Percentiles rank a stretch among this genome's conserved stretches.
phyloP scores from a whole-genome alignment of 768 basidiomycete species.

The Pisolithus marmoratus region DNA sequence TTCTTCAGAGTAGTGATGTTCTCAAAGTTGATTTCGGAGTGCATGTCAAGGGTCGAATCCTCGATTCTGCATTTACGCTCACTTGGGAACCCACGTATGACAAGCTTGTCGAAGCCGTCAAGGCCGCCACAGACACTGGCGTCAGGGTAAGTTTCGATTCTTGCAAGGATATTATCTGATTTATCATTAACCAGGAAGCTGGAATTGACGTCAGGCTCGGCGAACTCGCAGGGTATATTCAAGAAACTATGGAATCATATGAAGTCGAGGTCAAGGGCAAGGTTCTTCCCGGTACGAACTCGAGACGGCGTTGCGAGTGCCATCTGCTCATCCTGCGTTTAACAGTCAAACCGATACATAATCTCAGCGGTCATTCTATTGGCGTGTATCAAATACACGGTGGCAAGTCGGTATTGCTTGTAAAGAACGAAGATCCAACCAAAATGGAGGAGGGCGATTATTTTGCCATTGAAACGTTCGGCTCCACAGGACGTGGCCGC shows the following conservation, averaged over 20 bases:
- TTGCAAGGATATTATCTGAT: constrained; percentile 1
- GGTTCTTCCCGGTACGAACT: constrained; percentile 60
- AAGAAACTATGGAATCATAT: constrained; percentile 99
- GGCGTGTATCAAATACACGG: constrained; percentile 89
- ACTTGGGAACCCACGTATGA: constrained; percentile 87
- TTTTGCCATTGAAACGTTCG: constrained; percentile 98
- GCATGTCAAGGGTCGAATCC: constrained; percentile 92
- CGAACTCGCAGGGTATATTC: constrained; percentile 86
- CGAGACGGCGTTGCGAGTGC: neutral
- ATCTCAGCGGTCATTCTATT: constrained; percentile 94
- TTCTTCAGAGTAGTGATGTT: constrained; percentile 77
- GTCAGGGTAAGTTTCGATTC: constrained; percentile 52
- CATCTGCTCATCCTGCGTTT: neutral
- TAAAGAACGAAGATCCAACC: constrained; percentile 83
- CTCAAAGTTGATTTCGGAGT: constrained; percentile 98
- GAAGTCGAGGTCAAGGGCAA: constrained; percentile 92
- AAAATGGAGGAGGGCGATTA: constrained; percentile 99
- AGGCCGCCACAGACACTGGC: constrained; percentile 91
- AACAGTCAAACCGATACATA: constrained; percentile 87
- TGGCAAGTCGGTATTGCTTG: constrained; percentile 85
- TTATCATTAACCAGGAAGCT: constrained; percentile 58
- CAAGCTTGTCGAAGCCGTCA: constrained; percentile 83
- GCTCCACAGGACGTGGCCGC: constrained; percentile 88
- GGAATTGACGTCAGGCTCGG: constrained; percentile 94
- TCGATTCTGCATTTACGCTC: constrained; percentile 95